phyloP scores from a whole-genome alignment of 768 basidiomycete species.

The Trametes villosa region DNA sequence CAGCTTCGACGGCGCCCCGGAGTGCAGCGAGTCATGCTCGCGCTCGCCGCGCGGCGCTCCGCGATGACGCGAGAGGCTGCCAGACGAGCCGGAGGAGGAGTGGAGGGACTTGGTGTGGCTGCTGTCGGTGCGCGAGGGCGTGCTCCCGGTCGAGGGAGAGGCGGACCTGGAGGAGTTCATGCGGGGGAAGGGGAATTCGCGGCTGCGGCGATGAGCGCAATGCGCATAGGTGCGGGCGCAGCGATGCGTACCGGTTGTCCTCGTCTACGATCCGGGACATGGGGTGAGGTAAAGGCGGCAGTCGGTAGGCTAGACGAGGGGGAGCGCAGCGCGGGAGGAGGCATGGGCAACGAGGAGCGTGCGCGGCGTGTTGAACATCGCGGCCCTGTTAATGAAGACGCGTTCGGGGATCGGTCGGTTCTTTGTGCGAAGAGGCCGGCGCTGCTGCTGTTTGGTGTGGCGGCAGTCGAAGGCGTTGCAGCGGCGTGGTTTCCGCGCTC shows the following conservation, averaged over 20 bases:
- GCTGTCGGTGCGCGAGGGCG: conserved; percentile 25
- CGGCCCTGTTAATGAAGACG: conserved; percentile 16
- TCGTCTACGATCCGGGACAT: conserved; percentile 23
- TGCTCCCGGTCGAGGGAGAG: conserved; percentile 26
- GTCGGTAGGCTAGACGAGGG: conserved; percentile 13
- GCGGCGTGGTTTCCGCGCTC: conserved; percentile 23
- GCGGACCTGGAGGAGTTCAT: conserved; percentile 21
- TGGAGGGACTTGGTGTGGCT: conserved; percentile 22
- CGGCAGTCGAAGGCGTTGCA: conserved; percentile 23
- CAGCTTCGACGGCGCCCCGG: conserved; percentile 23
- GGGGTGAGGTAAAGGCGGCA: conserved; percentile 5
- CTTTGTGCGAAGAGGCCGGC: conserved; percentile 20
- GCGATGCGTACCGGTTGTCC: conserved; percentile 22
- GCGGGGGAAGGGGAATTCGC: conserved; percentile 28
- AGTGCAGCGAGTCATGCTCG: conserved; percentile 18
- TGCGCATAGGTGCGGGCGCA: not conserved
- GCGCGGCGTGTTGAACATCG: conserved; percentile 21
- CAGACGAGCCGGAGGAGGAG: conserved; percentile 20
- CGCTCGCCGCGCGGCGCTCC: conserved; percentile 24
- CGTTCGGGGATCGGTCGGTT: conserved; percentile 18
- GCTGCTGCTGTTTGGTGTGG: conserved; percentile 6
- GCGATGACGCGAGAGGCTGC: too few relatives aligned
- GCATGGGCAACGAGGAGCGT: conserved; percentile 14
- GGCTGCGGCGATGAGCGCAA: conserved; percentile 13
- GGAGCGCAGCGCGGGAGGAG: conserved; percentile 1